A percentile compares a stretch with the other conserved stretches of the same genome.
Evolutionary conservation across 331 rosid genomes (phyloP).

Genomic region (Arachis monticola): DNA sequence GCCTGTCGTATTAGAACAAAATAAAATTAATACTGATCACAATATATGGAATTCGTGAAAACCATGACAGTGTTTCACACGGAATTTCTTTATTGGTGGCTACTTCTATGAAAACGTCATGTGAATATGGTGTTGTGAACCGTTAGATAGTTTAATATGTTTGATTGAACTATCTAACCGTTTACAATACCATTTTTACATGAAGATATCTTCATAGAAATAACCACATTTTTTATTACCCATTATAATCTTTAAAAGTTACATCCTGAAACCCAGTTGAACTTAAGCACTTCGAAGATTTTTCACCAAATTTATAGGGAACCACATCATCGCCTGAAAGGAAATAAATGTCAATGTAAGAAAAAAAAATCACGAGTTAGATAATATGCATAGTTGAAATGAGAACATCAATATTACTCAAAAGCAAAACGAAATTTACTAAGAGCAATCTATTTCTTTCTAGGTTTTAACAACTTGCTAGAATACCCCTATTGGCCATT

Average conservation of each 20-base stretch:
- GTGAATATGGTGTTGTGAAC: too few species aligned
- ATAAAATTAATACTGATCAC: background rate
- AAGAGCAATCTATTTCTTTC: background rate
- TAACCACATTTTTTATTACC: conserved; percentile 44
- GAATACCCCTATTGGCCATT: background rate
- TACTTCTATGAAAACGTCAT: too few species aligned
- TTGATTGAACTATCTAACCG: too few species aligned
- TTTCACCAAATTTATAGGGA: conserved; percentile 80
- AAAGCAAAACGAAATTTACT: background rate
- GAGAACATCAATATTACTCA: background rate
- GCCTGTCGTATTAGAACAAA: conserved; percentile 53
- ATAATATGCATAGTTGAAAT: conserved; percentile 9
- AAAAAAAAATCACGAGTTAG: conserved; percentile 4
- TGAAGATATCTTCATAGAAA: too few species aligned
- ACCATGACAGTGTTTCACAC: background rate
- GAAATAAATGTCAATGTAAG: conserved; percentile 23
- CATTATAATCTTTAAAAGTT: conserved; percentile 70
- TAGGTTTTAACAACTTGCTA: background rate
- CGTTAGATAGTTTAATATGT: too few species aligned
- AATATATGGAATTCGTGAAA: conserved; percentile 1
- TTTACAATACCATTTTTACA: too few species aligned
- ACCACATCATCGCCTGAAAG: conserved; percentile 88
- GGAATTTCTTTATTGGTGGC: background rate
- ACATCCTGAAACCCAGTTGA: conserved; percentile 77
- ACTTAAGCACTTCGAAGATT: conserved; percentile 61